Base-by-base conservation (phyloP, 352 stramenopile species). In the Phytophthora megakarya region DNA sequence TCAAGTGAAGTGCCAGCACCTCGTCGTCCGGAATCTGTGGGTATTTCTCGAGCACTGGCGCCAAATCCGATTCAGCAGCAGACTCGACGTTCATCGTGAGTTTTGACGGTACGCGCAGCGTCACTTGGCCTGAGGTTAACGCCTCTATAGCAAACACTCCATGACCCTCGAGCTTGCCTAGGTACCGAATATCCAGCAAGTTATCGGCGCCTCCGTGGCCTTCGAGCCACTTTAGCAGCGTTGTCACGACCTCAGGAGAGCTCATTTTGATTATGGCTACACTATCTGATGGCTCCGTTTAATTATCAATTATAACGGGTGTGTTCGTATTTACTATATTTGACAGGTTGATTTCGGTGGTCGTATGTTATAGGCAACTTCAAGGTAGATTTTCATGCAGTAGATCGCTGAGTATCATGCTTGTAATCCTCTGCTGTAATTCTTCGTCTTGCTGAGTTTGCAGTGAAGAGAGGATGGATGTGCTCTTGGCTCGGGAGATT, bases 1-100 rank as follows among this genome's bases (percentile, higher is more conserved):
- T 85, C 16, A 89, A 61, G 44, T 86, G 78, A 49, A 89, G 44
- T 35, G 80, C 80, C 43, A 89, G 53, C 39, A 89, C 54, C 46
- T 89, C 80, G 23, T 85, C 77, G n/a, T 61, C 47, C 23, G 73
- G 67, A 25, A 85, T 67, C 22, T 83, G 69, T 15, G 56, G 57
- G 26, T 88, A 73, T 43, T 70, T 69, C 13, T 70, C 51, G 11
- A 85, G 45, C 40, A 89, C 49, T 0, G 61, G 50, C 5, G 63
- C 49, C 42, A 89, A 44, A 37, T 87, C 77, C 23, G 80, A 82
- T 54, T 65, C 40, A n/a, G 43, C 53, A 2, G 73, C 77, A 18
- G 77, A 82, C 54, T 84, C 70, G 50, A 64, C 59, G 43, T 60
- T 81, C 78, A 89, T 86, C 6, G 66, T 83, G 19, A 89, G 61